These are phyloP conservation scores for Silene vulgaris DNA, from an alignment of 179 eudicot genomes.

Conservation along the genomic window DNA sequence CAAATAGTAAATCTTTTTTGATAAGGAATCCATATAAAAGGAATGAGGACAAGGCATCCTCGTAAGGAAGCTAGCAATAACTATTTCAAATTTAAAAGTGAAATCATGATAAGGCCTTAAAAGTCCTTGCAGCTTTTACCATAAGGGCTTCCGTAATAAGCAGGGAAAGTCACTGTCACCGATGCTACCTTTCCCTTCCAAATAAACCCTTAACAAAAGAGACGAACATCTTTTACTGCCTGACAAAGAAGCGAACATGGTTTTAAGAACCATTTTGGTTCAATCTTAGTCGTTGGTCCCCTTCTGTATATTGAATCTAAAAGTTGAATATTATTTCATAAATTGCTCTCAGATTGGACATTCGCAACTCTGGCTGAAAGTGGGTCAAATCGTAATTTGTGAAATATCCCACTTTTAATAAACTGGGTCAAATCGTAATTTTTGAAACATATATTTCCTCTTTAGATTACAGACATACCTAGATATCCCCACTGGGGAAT, in stretches of 20 bases:
- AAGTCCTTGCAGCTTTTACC: background rate
- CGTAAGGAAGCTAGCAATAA: background rate
- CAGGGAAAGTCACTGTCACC: background rate
- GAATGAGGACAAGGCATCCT: slow-evolving; percentile 4
- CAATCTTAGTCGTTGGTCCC: background rate
- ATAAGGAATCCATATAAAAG: background rate
- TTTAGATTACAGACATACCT: background rate
- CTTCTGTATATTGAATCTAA: background rate
- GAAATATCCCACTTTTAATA: background rate
- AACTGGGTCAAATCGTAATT: background rate
- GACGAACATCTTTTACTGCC: background rate
- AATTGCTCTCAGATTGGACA: background rate
- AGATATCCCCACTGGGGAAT: background rate
- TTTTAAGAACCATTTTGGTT: slow-evolving; percentile 3
- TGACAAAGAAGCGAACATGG: background rate
- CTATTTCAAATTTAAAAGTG: background rate
- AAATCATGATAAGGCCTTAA: background rate
- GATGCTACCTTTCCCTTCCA: background rate
- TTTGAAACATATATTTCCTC: background rate
- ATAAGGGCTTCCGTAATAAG: background rate
- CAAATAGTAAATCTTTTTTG: background rate
- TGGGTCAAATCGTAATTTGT: background rate
- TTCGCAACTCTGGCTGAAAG: background rate
- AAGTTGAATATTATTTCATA: slow-evolving; percentile 1
- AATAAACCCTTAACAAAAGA: background rate